Evolutionary conservation across 306 rosid species (phyloP).

Genomic region (Luffa aegyptiaca): DNA sequence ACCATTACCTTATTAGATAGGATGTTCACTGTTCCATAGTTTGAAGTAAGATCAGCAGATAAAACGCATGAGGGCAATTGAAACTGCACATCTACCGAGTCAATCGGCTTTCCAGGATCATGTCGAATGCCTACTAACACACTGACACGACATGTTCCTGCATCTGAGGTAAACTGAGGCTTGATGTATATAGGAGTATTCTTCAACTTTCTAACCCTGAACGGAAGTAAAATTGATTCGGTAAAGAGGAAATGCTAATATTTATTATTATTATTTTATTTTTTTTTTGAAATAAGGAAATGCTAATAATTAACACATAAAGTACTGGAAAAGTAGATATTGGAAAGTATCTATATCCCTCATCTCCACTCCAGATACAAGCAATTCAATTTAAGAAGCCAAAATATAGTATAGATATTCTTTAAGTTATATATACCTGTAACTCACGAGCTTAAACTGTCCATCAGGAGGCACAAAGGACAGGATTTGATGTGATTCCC

Average conservation of each 20-base stretch:
- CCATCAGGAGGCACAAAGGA: slow-evolving; percentile 98
- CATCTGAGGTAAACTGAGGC: slow-evolving; percentile 79
- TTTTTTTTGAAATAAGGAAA: neutral
- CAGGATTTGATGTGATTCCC: slow-evolving; percentile 83
- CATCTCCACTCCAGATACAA: neutral
- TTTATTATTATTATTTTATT: neutral
- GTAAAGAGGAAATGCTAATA: neutral
- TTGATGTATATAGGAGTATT: slow-evolving; percentile 79
- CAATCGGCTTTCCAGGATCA: slow-evolving; percentile 82
- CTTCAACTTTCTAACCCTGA: slow-evolving; percentile 84
- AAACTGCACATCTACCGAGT: slow-evolving; percentile 59
- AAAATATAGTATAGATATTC: neutral
- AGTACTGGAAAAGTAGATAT: neutral
- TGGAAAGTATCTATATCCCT: neutral
- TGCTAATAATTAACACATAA: neutral
- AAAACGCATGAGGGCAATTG: slow-evolving; percentile 65
- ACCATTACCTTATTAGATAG: slow-evolving; percentile 61
- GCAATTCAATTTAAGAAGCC: neutral
- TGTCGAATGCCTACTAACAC: slow-evolving; percentile 75
- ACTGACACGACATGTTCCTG: slow-evolving; percentile 63
- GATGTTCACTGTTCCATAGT: slow-evolving; percentile 76
- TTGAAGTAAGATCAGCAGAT: slow-evolving; percentile 72
- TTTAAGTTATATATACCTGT: slow-evolving; percentile 41
- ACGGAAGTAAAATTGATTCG: slow-evolving; percentile 9
- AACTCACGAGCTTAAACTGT: slow-evolving; percentile 85